phyloP scores from a whole-genome alignment of 2,329 filamentous ascomycete genomes.

The Alternaria solani region DNA sequence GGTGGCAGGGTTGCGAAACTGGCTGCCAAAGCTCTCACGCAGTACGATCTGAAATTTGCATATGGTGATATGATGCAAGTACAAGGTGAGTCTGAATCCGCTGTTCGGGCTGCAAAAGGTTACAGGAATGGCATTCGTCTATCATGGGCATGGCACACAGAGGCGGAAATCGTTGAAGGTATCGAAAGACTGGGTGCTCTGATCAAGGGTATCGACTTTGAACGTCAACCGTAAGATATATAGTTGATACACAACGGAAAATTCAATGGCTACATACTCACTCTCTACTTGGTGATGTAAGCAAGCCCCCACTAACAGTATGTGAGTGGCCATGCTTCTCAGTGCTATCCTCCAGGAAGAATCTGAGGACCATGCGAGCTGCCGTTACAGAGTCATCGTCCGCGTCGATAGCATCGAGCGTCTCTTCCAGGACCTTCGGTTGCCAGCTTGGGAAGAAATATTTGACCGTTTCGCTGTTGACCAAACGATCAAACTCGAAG shows the following conservation, averaged over 20 bases:
- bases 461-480: conserved; percentile 52
- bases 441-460: conserved; percentile 46
- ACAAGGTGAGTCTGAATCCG: conserved; percentile 30
- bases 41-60: conserved; percentile 71
- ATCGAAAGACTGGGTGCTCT: conserved; percentile 17
- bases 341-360: conserved; percentile 34
- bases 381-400: conserved; percentile 42
- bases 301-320: conserved; percentile 22
- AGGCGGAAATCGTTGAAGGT: conserved; percentile 22
- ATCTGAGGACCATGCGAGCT: conserved; percentile 46
- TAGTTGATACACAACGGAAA: not conserved
- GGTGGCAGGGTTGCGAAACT: not conserved
- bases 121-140: conserved; percentile 23
- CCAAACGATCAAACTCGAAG: conserved; percentile 55
- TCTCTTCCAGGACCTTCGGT: conserved; percentile 24
- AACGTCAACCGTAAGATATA: not conserved
- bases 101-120: conserved; percentile 11
- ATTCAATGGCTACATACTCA: not conserved
- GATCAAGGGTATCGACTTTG: not conserved
- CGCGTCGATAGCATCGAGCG: conserved; percentile 28
- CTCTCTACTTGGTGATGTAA: conserved; percentile 18
- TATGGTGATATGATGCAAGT: conserved; percentile 71
- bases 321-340: not conserved
- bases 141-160: conserved; percentile 26
- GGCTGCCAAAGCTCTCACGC: conserved; percentile 57